Base-by-base conservation (phyloP, 2,329 filamentous ascomycete genomes). In the Phialophora macrospora region DNA sequence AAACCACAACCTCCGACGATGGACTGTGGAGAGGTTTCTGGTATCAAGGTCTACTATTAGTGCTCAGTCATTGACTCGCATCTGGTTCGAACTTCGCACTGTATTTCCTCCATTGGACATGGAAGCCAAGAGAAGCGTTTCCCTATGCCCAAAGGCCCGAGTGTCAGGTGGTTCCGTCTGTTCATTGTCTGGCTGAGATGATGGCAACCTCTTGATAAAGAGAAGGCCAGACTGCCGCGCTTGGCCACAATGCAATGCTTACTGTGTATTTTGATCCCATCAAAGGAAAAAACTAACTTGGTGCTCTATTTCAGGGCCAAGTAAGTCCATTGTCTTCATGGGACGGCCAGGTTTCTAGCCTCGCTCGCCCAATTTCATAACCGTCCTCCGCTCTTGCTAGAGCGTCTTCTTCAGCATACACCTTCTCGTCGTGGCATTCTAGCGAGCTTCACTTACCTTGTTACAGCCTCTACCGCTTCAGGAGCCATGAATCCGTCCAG, bases 401-500 rank as follows among this genome's bases (percentile, higher is more conserved):
- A 14, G 9, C 46, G 24, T 24, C 20, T 52, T 34, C 51, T 24
- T 44, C 32, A 52, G 22, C 38, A 44, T 44, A 44, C 38, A 22
- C 46, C 7, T 26, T 38, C 24, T 11, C 17, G 51, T 30, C 28
- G 34, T n/a, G 17, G 26, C 28, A 32, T 32, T 51, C 46, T 22
- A 28, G 60, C 22, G 24, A 51, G n/a, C 48, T 2, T 2, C 12
- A 26, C 48, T 51, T 22, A 51, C 24, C 1, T 48, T 55, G 20
- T n/a, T 34, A 30, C 20, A 49, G 26, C 30, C 20, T 55, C n/a
- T 60, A 2, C 14, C n/a, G 41, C 41, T 48, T 28, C 49, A 30
- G 46, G 17, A 24, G 22, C 22, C 44, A 68, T 68, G 66, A 20
- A 55, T 24, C 60, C 63, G n/a, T 57, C 60, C 2, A 66, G 55